Evolutionary conservation across 148 eudicot genomes (phyloP).

Genomic region (Mesembryanthemum crystallinum): DNA sequence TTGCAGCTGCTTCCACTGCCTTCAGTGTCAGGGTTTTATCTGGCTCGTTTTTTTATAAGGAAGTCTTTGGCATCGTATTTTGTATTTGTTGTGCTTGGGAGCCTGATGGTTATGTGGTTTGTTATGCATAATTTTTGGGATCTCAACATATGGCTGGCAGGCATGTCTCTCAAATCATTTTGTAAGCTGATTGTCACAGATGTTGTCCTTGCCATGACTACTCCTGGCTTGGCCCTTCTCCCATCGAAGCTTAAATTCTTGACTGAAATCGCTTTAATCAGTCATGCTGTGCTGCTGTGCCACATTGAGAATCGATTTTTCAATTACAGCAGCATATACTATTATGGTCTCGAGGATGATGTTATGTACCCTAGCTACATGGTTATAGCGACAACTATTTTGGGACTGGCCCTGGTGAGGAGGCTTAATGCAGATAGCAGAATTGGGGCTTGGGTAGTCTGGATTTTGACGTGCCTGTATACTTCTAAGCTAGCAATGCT

Average conservation of each 20-base stretch:
- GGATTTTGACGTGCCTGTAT: slow-evolving; percentile 86
- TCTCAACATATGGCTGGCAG: slow-evolving; percentile 95
- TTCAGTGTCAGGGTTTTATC: slow-evolving; percentile 74
- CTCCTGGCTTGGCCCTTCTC: slow-evolving; percentile 89
- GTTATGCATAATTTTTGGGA: slow-evolving; percentile 95
- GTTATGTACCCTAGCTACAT: slow-evolving; percentile 97
- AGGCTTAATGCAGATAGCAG: slow-evolving; percentile 68
- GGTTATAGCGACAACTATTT: slow-evolving; percentile 75
- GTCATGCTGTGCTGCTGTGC: slow-evolving; percentile 86
- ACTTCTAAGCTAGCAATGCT: slow-evolving; percentile 83
- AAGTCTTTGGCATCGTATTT: slow-evolving; percentile 86
- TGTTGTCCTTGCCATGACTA: slow-evolving; percentile 76
- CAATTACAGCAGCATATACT: slow-evolving; percentile 80
- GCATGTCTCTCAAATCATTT: slow-evolving; percentile 90
- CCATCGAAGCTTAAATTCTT: slow-evolving; percentile 72
- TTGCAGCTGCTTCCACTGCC: slow-evolving; percentile 95
- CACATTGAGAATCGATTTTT: slow-evolving; percentile 86
- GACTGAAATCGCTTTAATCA: slow-evolving; percentile 73
- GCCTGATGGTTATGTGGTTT: slow-evolving; percentile 89
- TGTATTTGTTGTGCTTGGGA: slow-evolving; percentile 85
- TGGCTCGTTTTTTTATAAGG: slow-evolving; percentile 86
- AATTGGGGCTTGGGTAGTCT: slow-evolving; percentile 77
- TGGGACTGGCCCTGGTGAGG: slow-evolving; percentile 83
- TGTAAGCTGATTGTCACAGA: slow-evolving; percentile 83
- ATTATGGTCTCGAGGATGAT: slow-evolving; percentile 86